Conservation (phyloP, 768 basidiomycete genomes). For the Trichaptum fuscoviolaceum region DNA sequence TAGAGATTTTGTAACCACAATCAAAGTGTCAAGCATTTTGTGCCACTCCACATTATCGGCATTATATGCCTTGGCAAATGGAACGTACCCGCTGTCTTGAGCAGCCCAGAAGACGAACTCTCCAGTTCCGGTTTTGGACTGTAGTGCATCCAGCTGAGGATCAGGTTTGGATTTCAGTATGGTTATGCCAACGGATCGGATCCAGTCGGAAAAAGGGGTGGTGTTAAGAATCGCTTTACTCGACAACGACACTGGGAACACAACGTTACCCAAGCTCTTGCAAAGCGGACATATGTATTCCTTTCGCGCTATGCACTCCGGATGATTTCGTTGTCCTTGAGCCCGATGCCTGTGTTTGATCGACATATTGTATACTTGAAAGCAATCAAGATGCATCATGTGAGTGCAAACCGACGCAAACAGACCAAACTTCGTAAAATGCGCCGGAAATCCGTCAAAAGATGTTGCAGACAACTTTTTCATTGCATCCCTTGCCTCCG, state of each 20-base stretch:
- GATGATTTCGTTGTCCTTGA: constrained; percentile 89
- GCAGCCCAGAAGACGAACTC: constrained; percentile 89
- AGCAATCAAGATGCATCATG: constrained; percentile 96
- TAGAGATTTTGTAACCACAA: constrained; percentile 69
- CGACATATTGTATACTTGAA: constrained; percentile 82
- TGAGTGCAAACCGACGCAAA: constrained; percentile 89
- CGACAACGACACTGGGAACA: constrained; percentile 72
- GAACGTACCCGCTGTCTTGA: constrained; percentile 67
- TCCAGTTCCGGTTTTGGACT: constrained; percentile 75
- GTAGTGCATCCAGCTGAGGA: constrained; percentile 60
- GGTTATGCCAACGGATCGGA: constrained; percentile 82
- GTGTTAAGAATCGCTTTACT: constrained; percentile 45
- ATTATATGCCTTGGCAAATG: constrained; percentile 41
- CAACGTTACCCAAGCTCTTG: constrained; percentile 92
- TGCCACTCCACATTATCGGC: constrained; percentile 45
- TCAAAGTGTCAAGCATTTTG: constrained; percentile 86
- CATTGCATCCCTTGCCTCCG: constrained; percentile 39
- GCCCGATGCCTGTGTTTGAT: constrained; percentile 82
- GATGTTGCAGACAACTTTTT: constrained; percentile 37
- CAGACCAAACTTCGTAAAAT: constrained; percentile 78
- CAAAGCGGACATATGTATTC: constrained; percentile 97
- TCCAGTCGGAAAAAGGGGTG: constrained; percentile 81
- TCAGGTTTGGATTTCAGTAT: constrained; percentile 83
- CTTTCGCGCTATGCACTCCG: constrained; percentile 87
- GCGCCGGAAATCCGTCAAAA: constrained; percentile 70